Percentiles rank a stretch among this genome's conserved stretches.
Evolutionary conservation across 805 yeast genomes (phyloP).

Genomic region (Yueomyces sinensis): DNA sequence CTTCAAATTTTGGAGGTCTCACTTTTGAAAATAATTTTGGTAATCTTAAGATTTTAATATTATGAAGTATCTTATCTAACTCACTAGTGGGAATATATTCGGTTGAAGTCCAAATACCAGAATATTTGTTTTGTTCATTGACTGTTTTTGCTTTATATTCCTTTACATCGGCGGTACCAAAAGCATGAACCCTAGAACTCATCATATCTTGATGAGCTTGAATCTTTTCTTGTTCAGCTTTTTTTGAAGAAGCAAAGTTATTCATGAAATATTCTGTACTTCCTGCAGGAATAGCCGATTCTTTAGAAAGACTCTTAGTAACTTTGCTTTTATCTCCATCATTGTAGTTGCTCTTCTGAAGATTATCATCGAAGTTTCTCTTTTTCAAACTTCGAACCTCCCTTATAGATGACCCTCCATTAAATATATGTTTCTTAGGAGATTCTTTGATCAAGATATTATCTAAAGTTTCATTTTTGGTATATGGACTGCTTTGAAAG

Average conservation of each 20-base stretch:
- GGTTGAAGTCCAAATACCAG: slow-evolving; percentile 30
- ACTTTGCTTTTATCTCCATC: too few species aligned
- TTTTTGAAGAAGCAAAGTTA: slow-evolving; percentile 16
- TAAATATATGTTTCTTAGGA: too few species aligned
- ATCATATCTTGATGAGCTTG: slow-evolving; percentile 16
- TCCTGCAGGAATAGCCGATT: slow-evolving; percentile 3
- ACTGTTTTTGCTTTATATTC: slow-evolving; percentile 20
- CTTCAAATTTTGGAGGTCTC: slow-evolving; percentile 50
- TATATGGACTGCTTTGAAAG: too few species aligned
- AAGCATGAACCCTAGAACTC: slow-evolving; percentile 28
- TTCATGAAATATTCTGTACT: slow-evolving; percentile 24
- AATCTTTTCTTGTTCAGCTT: slow-evolving; percentile 12
- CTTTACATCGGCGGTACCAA: slow-evolving; percentile 15
- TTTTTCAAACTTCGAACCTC: not conserved
- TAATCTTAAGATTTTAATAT: slow-evolving; percentile 43
- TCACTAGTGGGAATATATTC: slow-evolving; percentile 32
- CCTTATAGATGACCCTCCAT: too few species aligned
- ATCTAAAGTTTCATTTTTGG: too few species aligned
- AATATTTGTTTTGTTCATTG: slow-evolving; percentile 33
- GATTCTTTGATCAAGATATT: too few species aligned
- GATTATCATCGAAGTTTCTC: not conserved
- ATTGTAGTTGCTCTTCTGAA: too few species aligned
- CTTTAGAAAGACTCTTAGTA: too few species aligned
- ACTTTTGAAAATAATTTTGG: slow-evolving; percentile 53
- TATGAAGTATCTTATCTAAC: slow-evolving; percentile 29